phyloP scores from a whole-genome alignment of 1,284 basidiomycete genomes.

The Trichosporon coremiiforme region DNA sequence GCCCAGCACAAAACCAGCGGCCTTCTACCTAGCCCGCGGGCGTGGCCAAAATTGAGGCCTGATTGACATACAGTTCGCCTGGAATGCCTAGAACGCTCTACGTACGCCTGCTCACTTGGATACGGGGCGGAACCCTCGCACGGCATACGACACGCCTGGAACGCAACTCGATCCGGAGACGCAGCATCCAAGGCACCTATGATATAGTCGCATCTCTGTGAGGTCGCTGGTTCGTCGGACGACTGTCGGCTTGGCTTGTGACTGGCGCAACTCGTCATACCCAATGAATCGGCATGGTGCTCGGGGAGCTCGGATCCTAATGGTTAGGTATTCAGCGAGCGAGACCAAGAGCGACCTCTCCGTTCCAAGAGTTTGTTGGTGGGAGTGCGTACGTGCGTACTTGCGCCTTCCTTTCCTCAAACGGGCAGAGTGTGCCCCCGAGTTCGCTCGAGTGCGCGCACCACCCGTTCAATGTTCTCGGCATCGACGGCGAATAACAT shows the following conservation, averaged over 20 bases:
- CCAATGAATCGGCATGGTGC: background rate
- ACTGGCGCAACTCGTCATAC: background rate
- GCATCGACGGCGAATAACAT: constrained; percentile 13
- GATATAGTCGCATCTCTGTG: background rate
- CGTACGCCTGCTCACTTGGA: background rate
- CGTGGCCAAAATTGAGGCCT: background rate
- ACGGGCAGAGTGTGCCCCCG: background rate
- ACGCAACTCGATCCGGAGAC: background rate
- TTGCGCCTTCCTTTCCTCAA: background rate
- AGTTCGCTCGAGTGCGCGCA: too few relatives aligned
- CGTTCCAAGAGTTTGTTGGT: background rate
- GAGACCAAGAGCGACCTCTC: background rate
- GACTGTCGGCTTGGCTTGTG: too few relatives aligned
- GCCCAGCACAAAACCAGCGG: background rate
- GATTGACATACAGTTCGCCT: background rate
- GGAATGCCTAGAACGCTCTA: constrained; percentile 7
- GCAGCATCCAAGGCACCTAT: background rate
- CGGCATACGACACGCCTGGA: background rate
- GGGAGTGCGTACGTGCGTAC: constrained; percentile 13
- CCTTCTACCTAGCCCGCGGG: background rate
- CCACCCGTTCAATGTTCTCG: constrained; percentile 4
- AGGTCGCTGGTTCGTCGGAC: too few relatives aligned
- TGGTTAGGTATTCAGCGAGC: background rate
- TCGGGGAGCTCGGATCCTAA: constrained; percentile 6
- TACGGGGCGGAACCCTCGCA: background rate